phyloP scores from a whole-genome alignment of 2,329 filamentous ascomycete genomes.

The Talaromyces sp. region DNA sequence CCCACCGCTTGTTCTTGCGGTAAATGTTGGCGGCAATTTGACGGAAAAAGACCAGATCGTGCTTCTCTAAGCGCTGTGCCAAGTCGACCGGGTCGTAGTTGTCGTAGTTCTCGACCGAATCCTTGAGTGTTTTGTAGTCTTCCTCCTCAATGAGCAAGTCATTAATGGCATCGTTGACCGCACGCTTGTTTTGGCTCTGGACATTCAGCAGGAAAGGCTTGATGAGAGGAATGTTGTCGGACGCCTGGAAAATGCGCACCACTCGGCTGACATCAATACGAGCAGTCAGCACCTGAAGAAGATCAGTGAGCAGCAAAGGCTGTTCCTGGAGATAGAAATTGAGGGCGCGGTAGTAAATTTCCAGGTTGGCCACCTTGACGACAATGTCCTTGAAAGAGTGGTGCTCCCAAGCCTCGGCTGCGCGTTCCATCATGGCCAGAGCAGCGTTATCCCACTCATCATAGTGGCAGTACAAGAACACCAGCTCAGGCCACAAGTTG shows the following conservation, averaged over 20 bases:
- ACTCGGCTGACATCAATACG: constrained; percentile 97
- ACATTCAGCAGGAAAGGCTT: constrained; percentile 98
- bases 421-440: constrained; percentile 94
- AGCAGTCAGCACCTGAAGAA: constrained; percentile 84
- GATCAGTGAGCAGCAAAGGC: constrained; percentile 88
- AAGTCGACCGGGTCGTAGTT: constrained; percentile 96
- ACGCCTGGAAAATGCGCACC: constrained; percentile 98
- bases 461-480: constrained; percentile 97
- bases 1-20: constrained; percentile 99
- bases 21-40: constrained; percentile 98
- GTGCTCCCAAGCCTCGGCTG: constrained; percentile 97
- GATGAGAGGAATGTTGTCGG: constrained; percentile 94
- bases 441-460: constrained; percentile 98
- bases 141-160: constrained; percentile 97
- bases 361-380: constrained; percentile 94
- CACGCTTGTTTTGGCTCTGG: constrained; percentile 94
- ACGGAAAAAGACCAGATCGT: constrained; percentile 97
- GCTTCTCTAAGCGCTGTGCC: constrained; percentile 88
- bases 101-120: constrained; percentile 98
- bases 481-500: constrained; percentile 92
- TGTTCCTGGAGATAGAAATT: constrained; percentile 98
- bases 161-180: constrained; percentile 97
- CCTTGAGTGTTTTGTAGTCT: constrained; percentile 95
- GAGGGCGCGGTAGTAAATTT: constrained; percentile 96
- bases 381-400: constrained; percentile 99